These are phyloP conservation scores for Buxus sempervirens DNA, from an alignment of 164 flowering plant genomes.

Conservation along the genomic window DNA sequence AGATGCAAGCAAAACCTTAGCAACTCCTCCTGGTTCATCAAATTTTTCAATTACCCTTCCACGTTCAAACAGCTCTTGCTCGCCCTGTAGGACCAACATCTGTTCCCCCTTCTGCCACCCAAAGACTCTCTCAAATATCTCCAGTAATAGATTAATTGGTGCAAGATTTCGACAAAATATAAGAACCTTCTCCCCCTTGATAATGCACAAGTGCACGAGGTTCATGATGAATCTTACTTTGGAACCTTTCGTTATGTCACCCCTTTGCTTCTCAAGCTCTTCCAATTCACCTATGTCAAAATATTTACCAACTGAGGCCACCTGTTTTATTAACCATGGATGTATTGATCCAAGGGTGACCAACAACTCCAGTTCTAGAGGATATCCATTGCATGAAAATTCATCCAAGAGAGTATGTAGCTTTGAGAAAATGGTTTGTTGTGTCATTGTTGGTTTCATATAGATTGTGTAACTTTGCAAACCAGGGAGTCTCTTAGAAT, in stretches of 20 bases:
- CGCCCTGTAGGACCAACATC: conserved; percentile 76
- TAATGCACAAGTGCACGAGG: conserved; percentile 55
- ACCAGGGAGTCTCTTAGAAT: conserved; percentile 67
- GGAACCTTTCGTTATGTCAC: conserved; percentile 58
- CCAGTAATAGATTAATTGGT: conserved; percentile 62
- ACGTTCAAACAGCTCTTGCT: conserved; percentile 70
- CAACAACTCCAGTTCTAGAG: conserved; percentile 70
- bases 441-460: conserved; percentile 70
- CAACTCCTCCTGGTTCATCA: conserved; percentile 54
- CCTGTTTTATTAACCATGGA: conserved; percentile 70
- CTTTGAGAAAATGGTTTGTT: conserved; percentile 48
- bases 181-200: conserved; percentile 63
- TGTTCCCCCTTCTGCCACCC: conserved; percentile 68
- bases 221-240: conserved; percentile 77
- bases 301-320: conserved; percentile 46
- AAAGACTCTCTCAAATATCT: conserved; percentile 55
- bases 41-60: conserved; percentile 80
- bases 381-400: conserved; percentile 39
- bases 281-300: conserved; percentile 38
- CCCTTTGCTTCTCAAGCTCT: conserved; percentile 42
- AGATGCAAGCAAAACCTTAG: conserved; percentile 74
- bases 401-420: conserved; percentile 37
- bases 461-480: conserved; percentile 71
- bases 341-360: conserved; percentile 84
- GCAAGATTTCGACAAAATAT: conserved; percentile 87